Evolutionary conservation across 2,329 filamentous ascomycete genomes (phyloP).

Genomic region (Sporothrix variecibatus): DNA sequence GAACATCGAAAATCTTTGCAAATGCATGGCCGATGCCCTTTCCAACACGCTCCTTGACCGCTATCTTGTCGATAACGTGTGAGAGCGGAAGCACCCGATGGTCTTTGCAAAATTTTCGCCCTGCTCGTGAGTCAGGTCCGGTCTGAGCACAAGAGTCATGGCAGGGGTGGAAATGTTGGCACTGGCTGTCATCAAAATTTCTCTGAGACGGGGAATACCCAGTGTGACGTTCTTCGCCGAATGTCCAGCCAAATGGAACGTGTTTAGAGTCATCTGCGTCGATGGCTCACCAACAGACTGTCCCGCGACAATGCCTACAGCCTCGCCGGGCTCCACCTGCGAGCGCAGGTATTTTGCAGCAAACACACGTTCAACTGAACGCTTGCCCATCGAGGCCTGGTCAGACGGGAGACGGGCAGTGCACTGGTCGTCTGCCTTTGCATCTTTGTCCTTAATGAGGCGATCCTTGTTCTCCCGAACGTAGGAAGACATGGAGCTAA

Average conservation of each 20-base stretch:
- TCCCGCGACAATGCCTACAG: constrained; percentile 93
- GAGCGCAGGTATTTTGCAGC: constrained; percentile 92
- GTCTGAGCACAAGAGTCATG: constrained; percentile 80
- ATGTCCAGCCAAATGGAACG: constrained; percentile 98
- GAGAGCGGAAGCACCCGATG: constrained; percentile 84
- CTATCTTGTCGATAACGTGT: constrained; percentile 79
- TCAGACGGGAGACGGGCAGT: constrained; percentile 26
- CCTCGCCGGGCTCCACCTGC: constrained; percentile 90
- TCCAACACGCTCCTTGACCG: constrained; percentile 77
- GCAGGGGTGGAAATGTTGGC: constrained; percentile 84
- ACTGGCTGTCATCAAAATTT: constrained; percentile 98
- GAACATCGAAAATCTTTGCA: constrained; percentile 83
- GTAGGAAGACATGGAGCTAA: constrained; percentile 70
- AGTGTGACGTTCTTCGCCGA: constrained; percentile 98
- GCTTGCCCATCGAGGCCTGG: constrained; percentile 57
- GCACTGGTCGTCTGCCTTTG: constrained; percentile 36
- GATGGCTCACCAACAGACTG: constrained; percentile 97
- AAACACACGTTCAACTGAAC: constrained; percentile 79
- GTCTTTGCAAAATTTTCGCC: constrained; percentile 84
- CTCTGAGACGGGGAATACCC: constrained; percentile 93
- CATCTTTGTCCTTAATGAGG: constrained; percentile 55
- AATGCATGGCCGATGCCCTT: constrained; percentile 66
- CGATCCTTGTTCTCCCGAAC: constrained; percentile 72
- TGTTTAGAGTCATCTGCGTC: constrained; percentile 99
- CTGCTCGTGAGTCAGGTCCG: constrained; percentile 68